Conservation (phyloP, 257 asterid genomes). For the Henckelia pumila region DNA sequence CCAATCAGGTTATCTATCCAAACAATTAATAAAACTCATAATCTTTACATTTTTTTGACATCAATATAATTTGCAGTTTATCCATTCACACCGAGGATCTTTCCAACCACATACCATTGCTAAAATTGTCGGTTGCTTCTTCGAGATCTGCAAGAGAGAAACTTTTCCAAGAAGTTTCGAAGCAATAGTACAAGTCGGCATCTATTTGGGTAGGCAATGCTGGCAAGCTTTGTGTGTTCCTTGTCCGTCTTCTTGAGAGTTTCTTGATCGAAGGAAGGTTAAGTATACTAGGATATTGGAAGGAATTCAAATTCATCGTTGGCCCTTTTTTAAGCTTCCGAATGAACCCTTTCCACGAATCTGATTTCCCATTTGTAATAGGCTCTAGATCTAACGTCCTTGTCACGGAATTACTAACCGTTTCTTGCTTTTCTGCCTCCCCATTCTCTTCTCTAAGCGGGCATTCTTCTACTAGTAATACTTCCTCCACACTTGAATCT, state of each 20-base stretch:
- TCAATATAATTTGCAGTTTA: not conserved
- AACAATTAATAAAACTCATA: not conserved
- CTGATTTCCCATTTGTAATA: conserved; percentile 30
- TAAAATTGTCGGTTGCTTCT: conserved; percentile 64
- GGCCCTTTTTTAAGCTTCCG: conserved; percentile 78
- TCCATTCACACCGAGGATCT: not conserved
- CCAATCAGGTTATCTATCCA: conserved; percentile 70
- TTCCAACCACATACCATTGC: conserved; percentile 42
- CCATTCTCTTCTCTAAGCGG: conserved; percentile 39
- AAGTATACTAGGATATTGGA: conserved; percentile 71
- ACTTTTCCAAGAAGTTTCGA: conserved; percentile 79
- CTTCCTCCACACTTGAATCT: conserved; percentile 38
- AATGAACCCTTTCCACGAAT: conserved; percentile 81
- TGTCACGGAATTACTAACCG: conserved; percentile 30
- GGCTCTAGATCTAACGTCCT: conserved; percentile 46
- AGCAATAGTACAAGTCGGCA: conserved; percentile 56
- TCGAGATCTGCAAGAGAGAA: conserved; percentile 75
- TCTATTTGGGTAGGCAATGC: conserved; percentile 57
- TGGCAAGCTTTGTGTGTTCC: conserved; percentile 55
- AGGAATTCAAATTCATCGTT: conserved; percentile 41
- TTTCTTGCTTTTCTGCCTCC: conserved; percentile 37
- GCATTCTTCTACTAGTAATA: conserved; percentile 28
- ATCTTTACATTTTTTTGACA: not conserved
- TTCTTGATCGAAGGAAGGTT: conserved; percentile 75
- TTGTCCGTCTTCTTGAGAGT: conserved; percentile 50